Percentiles rank a stretch among this genome's conserved stretches.
phyloP scores from a whole-genome alignment of 2,329 filamentous ascomycete species.

The Leptographium radiaticola region DNA sequence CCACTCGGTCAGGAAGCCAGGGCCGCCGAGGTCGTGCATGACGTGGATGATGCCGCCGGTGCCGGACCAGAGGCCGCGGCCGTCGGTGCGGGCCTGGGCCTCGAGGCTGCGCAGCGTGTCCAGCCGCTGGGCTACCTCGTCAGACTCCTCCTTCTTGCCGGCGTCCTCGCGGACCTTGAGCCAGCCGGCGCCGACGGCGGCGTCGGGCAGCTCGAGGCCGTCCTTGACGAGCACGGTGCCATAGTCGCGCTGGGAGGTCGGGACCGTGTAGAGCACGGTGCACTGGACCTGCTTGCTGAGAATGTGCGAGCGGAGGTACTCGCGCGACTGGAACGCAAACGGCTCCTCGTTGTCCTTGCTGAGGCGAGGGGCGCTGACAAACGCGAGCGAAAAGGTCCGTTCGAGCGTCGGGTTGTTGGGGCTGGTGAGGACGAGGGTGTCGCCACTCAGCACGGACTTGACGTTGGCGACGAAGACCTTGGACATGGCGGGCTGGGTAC shows the following conservation, averaged over 20 bases:
- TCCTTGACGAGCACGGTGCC: slow-evolving; percentile 66
- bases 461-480: slow-evolving; percentile 57
- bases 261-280: slow-evolving; percentile 75
- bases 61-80: slow-evolving; percentile 69
- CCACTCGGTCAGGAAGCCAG: slow-evolving; percentile 68
- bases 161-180: slow-evolving; percentile 88
- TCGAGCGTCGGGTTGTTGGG: slow-evolving; percentile 71
- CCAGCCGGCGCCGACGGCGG: slow-evolving; percentile 79
- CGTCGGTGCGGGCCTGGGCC: slow-evolving; percentile 61
- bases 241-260: slow-evolving; percentile 76
- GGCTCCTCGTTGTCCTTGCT: slow-evolving; percentile 84
- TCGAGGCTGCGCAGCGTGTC: slow-evolving; percentile 70
- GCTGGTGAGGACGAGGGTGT: slow-evolving; percentile 76
- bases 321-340: slow-evolving; percentile 87
- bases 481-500: slow-evolving; percentile 25
- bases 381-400: slow-evolving; percentile 79
- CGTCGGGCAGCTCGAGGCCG: slow-evolving; percentile 66
- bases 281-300: slow-evolving; percentile 84
- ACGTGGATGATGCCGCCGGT: slow-evolving; percentile 57
- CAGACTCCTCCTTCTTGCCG: slow-evolving; percentile 76
- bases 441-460: slow-evolving; percentile 88
- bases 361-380: slow-evolving; percentile 77
- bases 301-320: slow-evolving; percentile 71
- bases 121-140: slow-evolving; percentile 57
- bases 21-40: slow-evolving; percentile 66